A percentile compares a stretch with the other conserved stretches of the same genome.
Conservation (phyloP, 2,329 filamentous ascomycete genomes). For the Alternaria burnsii region DNA sequence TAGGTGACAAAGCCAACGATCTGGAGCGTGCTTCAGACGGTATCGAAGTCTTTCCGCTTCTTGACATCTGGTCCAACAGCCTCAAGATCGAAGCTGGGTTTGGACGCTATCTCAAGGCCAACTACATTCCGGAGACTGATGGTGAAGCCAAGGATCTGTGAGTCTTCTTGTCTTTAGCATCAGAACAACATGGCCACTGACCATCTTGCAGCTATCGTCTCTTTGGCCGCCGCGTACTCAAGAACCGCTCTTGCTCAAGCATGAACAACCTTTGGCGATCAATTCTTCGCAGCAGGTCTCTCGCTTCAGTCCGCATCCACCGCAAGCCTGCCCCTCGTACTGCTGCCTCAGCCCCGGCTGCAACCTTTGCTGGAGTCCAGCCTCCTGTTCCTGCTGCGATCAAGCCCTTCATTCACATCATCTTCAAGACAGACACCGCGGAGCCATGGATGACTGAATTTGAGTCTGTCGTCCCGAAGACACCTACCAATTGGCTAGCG, state of each 20-base stretch:
- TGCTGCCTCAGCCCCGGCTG: not conserved
- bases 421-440: slow-evolving; percentile 32
- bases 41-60: slow-evolving; percentile 33
- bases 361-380: not conserved
- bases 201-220: slow-evolving; percentile 37
- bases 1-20: slow-evolving; percentile 22
- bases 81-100: slow-evolving; percentile 41
- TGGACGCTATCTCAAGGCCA: slow-evolving; percentile 33
- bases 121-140: slow-evolving; percentile 30
- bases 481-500: slow-evolving; percentile 25
- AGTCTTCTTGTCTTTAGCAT: slow-evolving; percentile 8
- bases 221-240: slow-evolving; percentile 36
- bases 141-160: slow-evolving; percentile 45
- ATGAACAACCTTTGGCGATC: slow-evolving; percentile 39
- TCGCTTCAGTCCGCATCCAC: slow-evolving; percentile 33
- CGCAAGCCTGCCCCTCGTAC: slow-evolving; percentile 16
- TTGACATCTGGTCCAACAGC: slow-evolving; percentile 42
- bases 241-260: slow-evolving; percentile 26
- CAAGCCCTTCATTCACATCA: slow-evolving; percentile 35
- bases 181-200: slow-evolving; percentile 6
- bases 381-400: not conserved
- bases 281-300: slow-evolving; percentile 30
- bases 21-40: slow-evolving; percentile 22
- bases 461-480: slow-evolving; percentile 17
- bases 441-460: slow-evolving; percentile 35